Conservation (phyloP, 768 basidiomycete genomes). For the Wakefieldia striispora region DNA sequence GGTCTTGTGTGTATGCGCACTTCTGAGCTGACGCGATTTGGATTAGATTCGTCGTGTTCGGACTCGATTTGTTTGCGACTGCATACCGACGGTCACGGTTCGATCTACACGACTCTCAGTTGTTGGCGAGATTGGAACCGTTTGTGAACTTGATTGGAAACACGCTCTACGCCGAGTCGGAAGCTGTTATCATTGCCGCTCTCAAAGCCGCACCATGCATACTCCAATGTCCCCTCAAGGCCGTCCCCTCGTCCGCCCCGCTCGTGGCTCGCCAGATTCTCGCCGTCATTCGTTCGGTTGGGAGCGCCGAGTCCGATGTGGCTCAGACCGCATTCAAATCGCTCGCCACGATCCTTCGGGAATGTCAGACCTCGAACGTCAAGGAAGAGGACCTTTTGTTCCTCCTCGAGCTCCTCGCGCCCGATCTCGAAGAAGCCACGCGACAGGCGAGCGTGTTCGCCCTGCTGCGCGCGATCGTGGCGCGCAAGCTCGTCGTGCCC, state of each 20-base stretch:
- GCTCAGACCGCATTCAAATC: conserved; percentile 87
- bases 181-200: conserved; percentile 69
- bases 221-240: conserved; percentile 78
- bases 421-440: conserved; percentile 86
- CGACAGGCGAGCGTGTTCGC: conserved; percentile 86
- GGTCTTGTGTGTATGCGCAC: background rate
- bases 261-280: conserved; percentile 84
- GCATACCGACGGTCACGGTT: conserved; percentile 85
- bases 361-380: conserved; percentile 74
- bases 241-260: conserved; percentile 71
- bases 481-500: conserved; percentile 88
- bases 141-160: conserved; percentile 89
- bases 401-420: conserved; percentile 79
- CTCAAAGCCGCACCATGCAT: conserved; percentile 81
- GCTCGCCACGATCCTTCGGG: conserved; percentile 85
- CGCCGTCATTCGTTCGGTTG: conserved; percentile 75
- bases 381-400: conserved; percentile 88
- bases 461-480: conserved; percentile 86
- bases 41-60: conserved; percentile 82
- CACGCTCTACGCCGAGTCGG: conserved; percentile 81
- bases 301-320: conserved; percentile 86
- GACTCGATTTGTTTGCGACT: conserved; percentile 86
- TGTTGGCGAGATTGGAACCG: conserved; percentile 80
- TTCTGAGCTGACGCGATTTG: background rate
- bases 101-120: conserved; percentile 71